Evolutionary conservation across 163 green algal species (phyloP).

Genomic region (Scenedesmus sp.): DNA sequence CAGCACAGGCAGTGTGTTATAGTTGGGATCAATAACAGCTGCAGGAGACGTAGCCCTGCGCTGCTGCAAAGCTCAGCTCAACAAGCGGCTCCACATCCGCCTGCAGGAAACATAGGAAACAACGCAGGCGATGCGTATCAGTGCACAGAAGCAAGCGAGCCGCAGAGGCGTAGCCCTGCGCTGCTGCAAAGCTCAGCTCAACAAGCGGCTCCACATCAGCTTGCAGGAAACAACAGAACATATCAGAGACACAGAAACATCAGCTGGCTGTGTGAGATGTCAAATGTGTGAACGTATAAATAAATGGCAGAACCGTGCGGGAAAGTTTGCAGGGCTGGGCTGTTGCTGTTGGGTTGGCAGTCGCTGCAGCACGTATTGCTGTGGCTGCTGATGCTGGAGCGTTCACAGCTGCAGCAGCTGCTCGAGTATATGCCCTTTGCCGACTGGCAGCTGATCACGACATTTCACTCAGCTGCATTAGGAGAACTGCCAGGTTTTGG

Average conservation of each 20-base stretch:
- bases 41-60: not conserved
- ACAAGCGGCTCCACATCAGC: slow-evolving; percentile 3
- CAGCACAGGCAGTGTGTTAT: not conserved
- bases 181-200: not conserved
- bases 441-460: not conserved
- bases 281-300: not conserved
- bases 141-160: no score
- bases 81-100: slow-evolving; percentile 3
- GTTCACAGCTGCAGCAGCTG: not conserved
- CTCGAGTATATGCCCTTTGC: no score
- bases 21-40: no score
- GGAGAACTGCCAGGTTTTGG: no score
- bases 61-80: not conserved
- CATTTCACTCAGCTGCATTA: no score
- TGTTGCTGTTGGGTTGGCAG: not conserved
- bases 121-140: not conserved
- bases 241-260: no score
- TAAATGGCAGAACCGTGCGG: not conserved
- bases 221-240: not conserved
- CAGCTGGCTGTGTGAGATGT: no score
- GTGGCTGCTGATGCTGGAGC: not conserved
- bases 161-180: not conserved
- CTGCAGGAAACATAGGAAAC: not conserved
- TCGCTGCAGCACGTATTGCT: not conserved
- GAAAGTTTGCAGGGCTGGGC: not conserved